Evolutionary conservation across 2,329 filamentous ascomycete genomes (phyloP).

Genomic region (Colletotrichum lupini): DNA sequence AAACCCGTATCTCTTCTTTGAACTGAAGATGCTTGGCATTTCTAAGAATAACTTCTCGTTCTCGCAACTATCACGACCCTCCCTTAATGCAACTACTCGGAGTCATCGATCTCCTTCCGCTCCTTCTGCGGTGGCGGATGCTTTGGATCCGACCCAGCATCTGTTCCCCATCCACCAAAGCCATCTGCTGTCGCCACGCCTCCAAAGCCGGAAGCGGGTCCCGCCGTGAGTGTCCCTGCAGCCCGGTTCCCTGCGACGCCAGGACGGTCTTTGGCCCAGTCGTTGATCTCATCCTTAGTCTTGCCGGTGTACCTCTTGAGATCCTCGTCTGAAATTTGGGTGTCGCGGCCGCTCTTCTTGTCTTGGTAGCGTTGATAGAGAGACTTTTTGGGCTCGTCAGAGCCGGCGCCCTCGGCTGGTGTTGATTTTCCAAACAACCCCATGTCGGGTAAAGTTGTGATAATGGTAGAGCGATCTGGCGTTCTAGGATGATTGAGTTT

Average conservation of each 20-base stretch:
- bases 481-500: not conserved
- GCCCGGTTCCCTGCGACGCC: slow-evolving; percentile 54
- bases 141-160: slow-evolving; percentile 46
- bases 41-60: not conserved
- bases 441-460: not conserved
- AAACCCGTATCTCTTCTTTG: not conserved
- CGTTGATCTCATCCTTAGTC: slow-evolving; percentile 43
- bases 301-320: slow-evolving; percentile 55
- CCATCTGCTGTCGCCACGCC: slow-evolving; percentile 44
- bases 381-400: slow-evolving; percentile 40
- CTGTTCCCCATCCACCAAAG: slow-evolving; percentile 48
- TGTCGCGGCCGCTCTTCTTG: slow-evolving; percentile 42
- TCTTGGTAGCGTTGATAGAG: slow-evolving; percentile 47
- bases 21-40: not conserved
- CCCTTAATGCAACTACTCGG: not conserved
- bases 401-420: not conserved
- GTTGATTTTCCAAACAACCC: slow-evolving; percentile 17
- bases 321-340: slow-evolving; percentile 51
- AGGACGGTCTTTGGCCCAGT: slow-evolving; percentile 50
- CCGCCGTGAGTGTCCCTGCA: slow-evolving; percentile 46
- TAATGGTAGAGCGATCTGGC: not conserved
- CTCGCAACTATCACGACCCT: not conserved
- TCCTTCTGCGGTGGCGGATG: slow-evolving; percentile 43
- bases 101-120: slow-evolving; percentile 17
- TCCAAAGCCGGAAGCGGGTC: slow-evolving; percentile 44